Percentiles rank a stretch among this genome's conserved stretches.
Conservation (phyloP, 2,329 filamentous ascomycete genomes). For the Ceratocystis ficicola region DNA sequence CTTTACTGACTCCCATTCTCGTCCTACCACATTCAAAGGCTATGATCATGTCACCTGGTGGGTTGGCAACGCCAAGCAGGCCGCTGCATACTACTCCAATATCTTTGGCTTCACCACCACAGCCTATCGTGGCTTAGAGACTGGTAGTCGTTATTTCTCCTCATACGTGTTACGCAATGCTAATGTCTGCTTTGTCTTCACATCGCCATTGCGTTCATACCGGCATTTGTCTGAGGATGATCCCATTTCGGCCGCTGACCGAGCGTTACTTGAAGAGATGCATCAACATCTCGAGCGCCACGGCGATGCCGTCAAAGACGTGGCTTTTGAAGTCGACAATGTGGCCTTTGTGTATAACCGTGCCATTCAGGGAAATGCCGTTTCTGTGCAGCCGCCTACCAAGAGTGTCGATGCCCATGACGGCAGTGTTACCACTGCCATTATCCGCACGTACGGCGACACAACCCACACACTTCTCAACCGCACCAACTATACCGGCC, state of each 20-base stretch:
- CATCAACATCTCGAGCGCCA: slow-evolving; percentile 74
- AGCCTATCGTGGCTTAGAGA: slow-evolving; percentile 81
- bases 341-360: slow-evolving; percentile 66
- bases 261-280: slow-evolving; percentile 56
- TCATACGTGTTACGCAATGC: slow-evolving; percentile 75
- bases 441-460: slow-evolving; percentile 85
- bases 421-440: slow-evolving; percentile 60
- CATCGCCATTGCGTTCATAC: slow-evolving; percentile 60
- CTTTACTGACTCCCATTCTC: slow-evolving; percentile 41
- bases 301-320: slow-evolving; percentile 88
- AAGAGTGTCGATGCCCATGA: slow-evolving; percentile 43
- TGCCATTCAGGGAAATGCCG: slow-evolving; percentile 54
- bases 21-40: slow-evolving; percentile 53
- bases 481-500: slow-evolving; percentile 54
- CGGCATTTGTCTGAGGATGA: slow-evolving; percentile 45
- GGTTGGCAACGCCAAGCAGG: slow-evolving; percentile 93
- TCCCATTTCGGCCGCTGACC: slow-evolving; percentile 51
- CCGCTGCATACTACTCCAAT: slow-evolving; percentile 74
- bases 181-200: slow-evolving; percentile 69
- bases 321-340: slow-evolving; percentile 87
- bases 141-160: slow-evolving; percentile 65
- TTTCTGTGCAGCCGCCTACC: slow-evolving; percentile 50
- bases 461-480: slow-evolving; percentile 88
- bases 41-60: slow-evolving; percentile 95
- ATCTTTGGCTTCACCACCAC: slow-evolving; percentile 76